Evolutionary conservation across 1,284 basidiomycete species (phyloP), one percentile per base, ranked within the genome.

Genomic region (Marasmius fiardii): DNA sequence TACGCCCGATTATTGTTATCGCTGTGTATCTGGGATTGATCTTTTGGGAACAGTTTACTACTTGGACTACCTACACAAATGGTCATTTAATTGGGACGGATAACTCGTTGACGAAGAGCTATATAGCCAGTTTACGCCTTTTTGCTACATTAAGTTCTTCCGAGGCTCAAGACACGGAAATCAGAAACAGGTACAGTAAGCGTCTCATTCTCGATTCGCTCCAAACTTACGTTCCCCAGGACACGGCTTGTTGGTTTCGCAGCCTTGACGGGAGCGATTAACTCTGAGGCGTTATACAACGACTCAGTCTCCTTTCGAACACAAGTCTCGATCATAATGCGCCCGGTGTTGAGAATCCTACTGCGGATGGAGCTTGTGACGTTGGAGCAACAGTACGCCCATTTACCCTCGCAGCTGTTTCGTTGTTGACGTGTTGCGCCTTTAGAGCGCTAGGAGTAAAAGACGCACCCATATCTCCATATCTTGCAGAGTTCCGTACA

Each of bases 41-140:
- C 21, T 37, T 43, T 14, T 18, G 44, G 2, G 12, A 66, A 21
- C 56, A 93, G 87, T 95, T 98, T 65, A 90, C 88, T 12, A 89
- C 93, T 0, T 94, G 94, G 83, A 89, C 92, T n/a, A 95, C 93
- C 5, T 96, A 88, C 64, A 92, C 94, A 7, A 89, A 95, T 63
- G 92, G 93, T 0, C 82, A 86, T 53, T 74, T 88, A 37, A 85
- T 94, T 60, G 90, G 90, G 45, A 82, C 89, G 26, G 93, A 95
- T 66, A 81, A 83, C 61, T 69, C 68, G 33, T 73, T 92, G 56
- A 91, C 91, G 0, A 76, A 77, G 23, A 79, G 86, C 53, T 97
- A 97, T 69, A 72, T 92, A 45, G 75, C 78, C 3, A 80, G 88
- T 26, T 76, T 98, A 39, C 72, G 71, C 5, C 82, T 79, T 57